Evolutionary conservation across 2,329 filamentous ascomycete genomes (phyloP).

Genomic region (Lasiodiplodia gonubiensis): DNA sequence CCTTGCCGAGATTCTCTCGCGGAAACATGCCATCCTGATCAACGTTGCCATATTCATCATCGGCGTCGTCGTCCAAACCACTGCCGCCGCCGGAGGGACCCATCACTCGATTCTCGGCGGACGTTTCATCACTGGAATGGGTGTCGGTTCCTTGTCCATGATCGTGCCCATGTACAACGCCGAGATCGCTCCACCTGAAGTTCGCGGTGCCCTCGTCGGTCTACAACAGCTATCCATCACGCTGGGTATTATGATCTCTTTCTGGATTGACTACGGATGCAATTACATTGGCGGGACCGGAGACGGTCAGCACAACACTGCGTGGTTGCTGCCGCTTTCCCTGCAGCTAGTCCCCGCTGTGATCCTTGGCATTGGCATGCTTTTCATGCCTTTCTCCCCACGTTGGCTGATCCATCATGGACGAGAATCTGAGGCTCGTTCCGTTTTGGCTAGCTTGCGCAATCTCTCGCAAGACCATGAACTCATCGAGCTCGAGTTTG

Average conservation of each 20-base stretch:
- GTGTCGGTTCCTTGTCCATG: slow-evolving; percentile 71
- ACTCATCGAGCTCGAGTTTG: slow-evolving; percentile 74
- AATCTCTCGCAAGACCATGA: slow-evolving; percentile 67
- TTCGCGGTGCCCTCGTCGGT: slow-evolving; percentile 69
- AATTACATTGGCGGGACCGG: slow-evolving; percentile 63
- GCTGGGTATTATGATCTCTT: slow-evolving; percentile 58
- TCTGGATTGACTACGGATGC: slow-evolving; percentile 63
- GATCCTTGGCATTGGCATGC: slow-evolving; percentile 71
- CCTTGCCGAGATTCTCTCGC: slow-evolving; percentile 70
- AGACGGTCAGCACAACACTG: slow-evolving; percentile 64
- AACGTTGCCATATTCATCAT: slow-evolving; percentile 71
- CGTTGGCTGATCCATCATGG: slow-evolving; percentile 75
- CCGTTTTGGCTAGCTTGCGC: slow-evolving; percentile 68
- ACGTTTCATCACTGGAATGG: slow-evolving; percentile 74
- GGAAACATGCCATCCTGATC: slow-evolving; percentile 73
- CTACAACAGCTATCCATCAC: slow-evolving; percentile 67
- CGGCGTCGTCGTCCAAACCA: slow-evolving; percentile 72
- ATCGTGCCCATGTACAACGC: slow-evolving; percentile 64
- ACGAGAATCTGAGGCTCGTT: slow-evolving; percentile 70
- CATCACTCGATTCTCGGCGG: slow-evolving; percentile 70
- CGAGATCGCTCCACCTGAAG: slow-evolving; percentile 61
- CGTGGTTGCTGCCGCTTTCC: slow-evolving; percentile 76
- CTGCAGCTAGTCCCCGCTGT: slow-evolving; percentile 72
- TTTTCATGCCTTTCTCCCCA: slow-evolving; percentile 81
- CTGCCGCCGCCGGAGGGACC: slow-evolving; percentile 60